phyloP scores from a whole-genome alignment of 371 early-diverging fungal species.

The Cokeromyces recurvatus region DNA sequence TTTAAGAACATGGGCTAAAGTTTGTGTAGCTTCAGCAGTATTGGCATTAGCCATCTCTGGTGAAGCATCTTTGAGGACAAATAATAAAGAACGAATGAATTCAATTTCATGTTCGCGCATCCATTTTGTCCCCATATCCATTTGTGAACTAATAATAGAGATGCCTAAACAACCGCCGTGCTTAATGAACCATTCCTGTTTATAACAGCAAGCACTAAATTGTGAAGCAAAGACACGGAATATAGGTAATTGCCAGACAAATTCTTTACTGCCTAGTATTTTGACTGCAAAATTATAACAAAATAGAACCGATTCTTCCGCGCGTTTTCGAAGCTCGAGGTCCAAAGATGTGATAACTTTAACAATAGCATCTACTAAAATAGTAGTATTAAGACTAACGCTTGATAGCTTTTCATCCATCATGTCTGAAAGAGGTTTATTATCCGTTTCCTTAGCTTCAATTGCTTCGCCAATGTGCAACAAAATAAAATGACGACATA shows the following conservation, averaged over 20 bases:
- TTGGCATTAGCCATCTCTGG: slow-evolving; percentile 76
- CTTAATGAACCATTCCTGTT: slow-evolving; percentile 80
- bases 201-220: slow-evolving; percentile 83
- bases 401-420: slow-evolving; percentile 42
- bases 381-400: slow-evolving; percentile 50
- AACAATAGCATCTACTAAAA: slow-evolving; percentile 78
- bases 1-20: slow-evolving; percentile 73
- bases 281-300: slow-evolving; percentile 62
- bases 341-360: slow-evolving; percentile 72
- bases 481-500: slow-evolving; percentile 74
- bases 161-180: slow-evolving; percentile 93
- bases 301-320: slow-evolving; percentile 57
- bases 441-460: slow-evolving; percentile 49
- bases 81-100: slow-evolving; percentile 88
- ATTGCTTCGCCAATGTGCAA: slow-evolving; percentile 66
- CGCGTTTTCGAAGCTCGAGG: slow-evolving; percentile 54
- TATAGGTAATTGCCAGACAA: slow-evolving; percentile 61
- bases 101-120: slow-evolving; percentile 89
- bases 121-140: slow-evolving; percentile 86
- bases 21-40: slow-evolving; percentile 72
- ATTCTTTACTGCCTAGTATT: slow-evolving; percentile 53
- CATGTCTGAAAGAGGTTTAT: slow-evolving; percentile 43
- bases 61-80: slow-evolving; percentile 89
- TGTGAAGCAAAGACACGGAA: slow-evolving; percentile 76
- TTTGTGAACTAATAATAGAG: slow-evolving; percentile 69